Evolutionary conservation across 495 filamentous ascomycete genomes (phyloP).

Genomic region (Hyaloscypha hepaticicola): DNA sequence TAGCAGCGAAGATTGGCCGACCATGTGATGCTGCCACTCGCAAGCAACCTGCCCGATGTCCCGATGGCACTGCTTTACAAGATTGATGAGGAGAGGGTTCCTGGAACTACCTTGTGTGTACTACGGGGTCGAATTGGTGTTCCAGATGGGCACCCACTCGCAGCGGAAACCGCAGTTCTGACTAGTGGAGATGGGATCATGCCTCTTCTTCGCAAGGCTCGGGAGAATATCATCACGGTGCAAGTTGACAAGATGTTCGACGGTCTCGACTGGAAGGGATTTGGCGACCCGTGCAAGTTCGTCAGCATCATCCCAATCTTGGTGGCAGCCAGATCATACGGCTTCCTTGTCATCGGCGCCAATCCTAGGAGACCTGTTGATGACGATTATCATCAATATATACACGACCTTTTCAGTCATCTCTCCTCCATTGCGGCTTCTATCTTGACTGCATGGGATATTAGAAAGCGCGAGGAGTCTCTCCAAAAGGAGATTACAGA

Average conservation of each 20-base stretch:
- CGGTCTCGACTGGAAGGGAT: constrained; percentile 39
- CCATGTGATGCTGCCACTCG: constrained; percentile 18
- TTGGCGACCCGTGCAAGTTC: constrained; percentile 40
- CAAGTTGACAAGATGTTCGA: constrained; percentile 42
- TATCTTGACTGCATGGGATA: constrained; percentile 69
- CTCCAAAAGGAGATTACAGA: constrained; percentile 22
- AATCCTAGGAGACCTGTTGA: constrained; percentile 24
- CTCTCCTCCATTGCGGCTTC: constrained; percentile 65
- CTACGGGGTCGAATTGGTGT: constrained; percentile 63
- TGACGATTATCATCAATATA: constrained; percentile 19
- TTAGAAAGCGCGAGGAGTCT: constrained; percentile 39
- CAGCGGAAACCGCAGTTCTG: constrained; percentile 53
- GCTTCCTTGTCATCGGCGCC: constrained; percentile 33
- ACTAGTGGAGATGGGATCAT: constrained; percentile 60
- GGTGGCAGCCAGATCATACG: constrained; percentile 33
- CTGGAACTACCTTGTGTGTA: constrained; percentile 48
- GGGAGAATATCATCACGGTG: constrained; percentile 54
- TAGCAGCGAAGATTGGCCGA: not conserved
- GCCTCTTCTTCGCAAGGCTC: constrained; percentile 62
- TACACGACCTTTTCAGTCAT: constrained; percentile 14
- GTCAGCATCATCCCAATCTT: constrained; percentile 59
- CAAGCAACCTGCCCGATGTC: constrained; percentile 52
- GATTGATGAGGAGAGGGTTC: constrained; percentile 41
- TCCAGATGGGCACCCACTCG: constrained; percentile 54
- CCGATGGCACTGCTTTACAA: constrained; percentile 65